Evolutionary conservation across 2,329 filamentous ascomycete species (phyloP).

Genomic region (Cercospora berteroae): DNA sequence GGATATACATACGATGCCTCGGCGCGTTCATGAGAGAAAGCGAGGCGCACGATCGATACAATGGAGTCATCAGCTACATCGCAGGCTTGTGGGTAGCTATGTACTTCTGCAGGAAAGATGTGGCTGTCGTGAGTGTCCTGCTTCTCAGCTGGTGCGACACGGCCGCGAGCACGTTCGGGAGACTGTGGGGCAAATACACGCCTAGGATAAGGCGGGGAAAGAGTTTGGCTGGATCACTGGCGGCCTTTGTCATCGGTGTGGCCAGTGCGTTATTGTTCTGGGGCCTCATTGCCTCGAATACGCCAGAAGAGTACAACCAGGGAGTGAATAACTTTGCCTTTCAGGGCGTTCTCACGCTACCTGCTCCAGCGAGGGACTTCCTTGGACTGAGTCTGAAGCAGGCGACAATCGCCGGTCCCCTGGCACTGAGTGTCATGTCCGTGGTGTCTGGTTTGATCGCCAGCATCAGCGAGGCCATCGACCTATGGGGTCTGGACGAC

Average conservation of each 20-base stretch:
- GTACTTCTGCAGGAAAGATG: constrained; percentile 86
- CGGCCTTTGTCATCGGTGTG: constrained; percentile 80
- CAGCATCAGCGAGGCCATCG: constrained; percentile 83
- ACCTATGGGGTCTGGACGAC: constrained; percentile 93
- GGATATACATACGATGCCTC: constrained; percentile 77
- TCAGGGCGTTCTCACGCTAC: constrained; percentile 70
- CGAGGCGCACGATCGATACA: constrained; percentile 82
- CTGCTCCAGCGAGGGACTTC: constrained; percentile 55
- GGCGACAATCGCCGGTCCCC: constrained; percentile 63
- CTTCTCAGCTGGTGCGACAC: constrained; percentile 98
- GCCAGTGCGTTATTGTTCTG: constrained; percentile 82
- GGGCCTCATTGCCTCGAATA: constrained; percentile 71
- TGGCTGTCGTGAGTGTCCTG: constrained; percentile 83
- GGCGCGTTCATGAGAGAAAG: constrained; percentile 96
- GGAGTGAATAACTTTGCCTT: constrained; percentile 72
- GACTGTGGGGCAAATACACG: constrained; percentile 85
- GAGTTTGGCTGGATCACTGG: constrained; percentile 83
- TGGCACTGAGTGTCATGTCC: constrained; percentile 78
- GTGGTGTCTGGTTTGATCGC: constrained; percentile 85
- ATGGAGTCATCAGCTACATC: constrained; percentile 95
- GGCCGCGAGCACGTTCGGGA: constrained; percentile 89
- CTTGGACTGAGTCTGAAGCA: constrained; percentile 61
- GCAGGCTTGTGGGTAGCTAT: constrained; percentile 85
- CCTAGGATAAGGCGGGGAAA: constrained; percentile 82
- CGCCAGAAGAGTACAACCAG: constrained; percentile 36